These are phyloP conservation scores for Colletotrichum sp. DNA, from an alignment of 2,329 filamentous ascomycete genomes.

Conservation along the genomic window DNA sequence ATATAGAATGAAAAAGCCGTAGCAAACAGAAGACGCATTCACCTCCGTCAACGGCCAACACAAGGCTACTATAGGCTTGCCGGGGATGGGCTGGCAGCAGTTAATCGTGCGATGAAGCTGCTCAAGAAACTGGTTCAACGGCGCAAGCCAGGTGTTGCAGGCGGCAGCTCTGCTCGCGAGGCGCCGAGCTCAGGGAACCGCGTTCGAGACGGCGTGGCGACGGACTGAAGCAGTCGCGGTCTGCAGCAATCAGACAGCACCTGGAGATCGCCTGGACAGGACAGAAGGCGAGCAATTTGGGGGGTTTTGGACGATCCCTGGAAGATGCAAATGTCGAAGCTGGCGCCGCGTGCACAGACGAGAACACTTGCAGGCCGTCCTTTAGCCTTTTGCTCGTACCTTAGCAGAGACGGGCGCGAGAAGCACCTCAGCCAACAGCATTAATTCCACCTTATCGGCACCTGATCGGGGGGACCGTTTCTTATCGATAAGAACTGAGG, in stretches of 20 bases:
- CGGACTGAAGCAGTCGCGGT: background rate
- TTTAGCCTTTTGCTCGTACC: background rate
- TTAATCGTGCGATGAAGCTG: background rate
- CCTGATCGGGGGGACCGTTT: constrained; percentile 12
- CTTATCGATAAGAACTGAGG: constrained; percentile 10
- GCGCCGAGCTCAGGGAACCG: background rate
- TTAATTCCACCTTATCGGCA: constrained; percentile 17
- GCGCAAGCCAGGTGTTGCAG: background rate
- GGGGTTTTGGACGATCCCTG: constrained; percentile 4
- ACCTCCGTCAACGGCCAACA: background rate
- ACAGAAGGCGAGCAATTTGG: background rate
- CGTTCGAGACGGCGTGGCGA: background rate
- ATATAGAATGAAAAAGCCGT: background rate
- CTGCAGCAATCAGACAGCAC: background rate
- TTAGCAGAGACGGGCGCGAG: background rate
- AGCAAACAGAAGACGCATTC: background rate
- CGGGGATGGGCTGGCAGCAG: background rate
- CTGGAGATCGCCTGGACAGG: background rate
- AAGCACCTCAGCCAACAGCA: background rate
- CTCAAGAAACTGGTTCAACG: background rate
- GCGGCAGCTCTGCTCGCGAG: background rate
- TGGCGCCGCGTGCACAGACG: constrained; percentile 9
- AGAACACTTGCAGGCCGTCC: background rate
- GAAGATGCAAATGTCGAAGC: constrained; percentile 13
- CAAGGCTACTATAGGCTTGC: background rate